These are phyloP conservation scores for Periconia digitata DNA, from an alignment of 2,329 filamentous ascomycete genomes.

Conservation along the genomic window DNA sequence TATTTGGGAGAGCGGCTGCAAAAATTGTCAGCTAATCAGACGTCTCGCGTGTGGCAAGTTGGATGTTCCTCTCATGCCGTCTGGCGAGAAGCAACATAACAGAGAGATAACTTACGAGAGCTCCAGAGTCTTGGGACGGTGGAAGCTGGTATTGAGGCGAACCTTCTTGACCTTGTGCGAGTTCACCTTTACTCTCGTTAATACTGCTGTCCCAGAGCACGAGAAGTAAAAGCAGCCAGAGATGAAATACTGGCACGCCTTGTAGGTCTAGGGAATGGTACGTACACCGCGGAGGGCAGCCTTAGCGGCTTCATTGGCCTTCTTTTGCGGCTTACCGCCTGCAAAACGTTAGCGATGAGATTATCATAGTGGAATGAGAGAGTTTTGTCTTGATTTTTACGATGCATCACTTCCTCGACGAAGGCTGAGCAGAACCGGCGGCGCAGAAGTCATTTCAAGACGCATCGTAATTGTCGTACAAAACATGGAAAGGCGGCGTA, in stretches of 20 bases:
- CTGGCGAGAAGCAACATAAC: neutral
- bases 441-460: constrained; percentile 1
- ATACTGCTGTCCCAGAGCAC: constrained; percentile 36
- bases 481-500: constrained; percentile 26
- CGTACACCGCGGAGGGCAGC: constrained; percentile 90
- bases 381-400: neutral
- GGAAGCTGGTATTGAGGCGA: constrained; percentile 89
- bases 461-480: neutral
- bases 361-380: neutral
- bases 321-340: constrained; percentile 63
- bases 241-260: constrained; percentile 54
- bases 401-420: neutral
- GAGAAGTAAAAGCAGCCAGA: constrained; percentile 55
- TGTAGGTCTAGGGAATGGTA: constrained; percentile 36
- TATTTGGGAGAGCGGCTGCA: constrained; percentile 81
- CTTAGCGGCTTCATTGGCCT: constrained; percentile 94
- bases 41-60: too few relatives aligned
- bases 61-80: neutral
- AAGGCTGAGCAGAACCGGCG: neutral
- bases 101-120: constrained; percentile 57
- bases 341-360: constrained; percentile 28
- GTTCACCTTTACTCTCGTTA: constrained; percentile 59
- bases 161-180: constrained; percentile 91
- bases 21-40: neutral
- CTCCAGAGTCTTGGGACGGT: constrained; percentile 94